A percentile compares a stretch with the other conserved stretches of the same genome.
Evolutionary conservation across 163 green algal species (phyloP).

Genomic region (Picocystis sp.): DNA sequence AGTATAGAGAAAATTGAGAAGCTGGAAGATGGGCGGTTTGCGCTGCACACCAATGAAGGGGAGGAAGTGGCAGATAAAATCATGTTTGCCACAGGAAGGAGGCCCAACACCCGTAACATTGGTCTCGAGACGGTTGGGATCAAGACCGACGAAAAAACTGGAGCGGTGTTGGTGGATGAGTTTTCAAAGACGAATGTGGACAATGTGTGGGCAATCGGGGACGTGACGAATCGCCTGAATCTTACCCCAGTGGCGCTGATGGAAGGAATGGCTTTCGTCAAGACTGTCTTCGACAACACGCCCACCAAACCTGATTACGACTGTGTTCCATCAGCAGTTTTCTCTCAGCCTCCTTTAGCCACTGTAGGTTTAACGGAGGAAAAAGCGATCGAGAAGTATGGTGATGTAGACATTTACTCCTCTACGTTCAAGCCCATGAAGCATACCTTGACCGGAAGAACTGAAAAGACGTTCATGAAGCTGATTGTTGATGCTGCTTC

Average conservation of each 20-base stretch:
- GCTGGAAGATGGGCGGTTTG: background rate
- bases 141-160: slow-evolving; percentile 27
- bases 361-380: slow-evolving; percentile 57
- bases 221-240: slow-evolving; percentile 59
- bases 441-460: slow-evolving; percentile 26
- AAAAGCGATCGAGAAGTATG: slow-evolving; percentile 34
- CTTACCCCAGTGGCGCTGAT: slow-evolving; percentile 61
- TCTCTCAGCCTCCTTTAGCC: slow-evolving; percentile 32
- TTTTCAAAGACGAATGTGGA: slow-evolving; percentile 37
- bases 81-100: slow-evolving; percentile 61
- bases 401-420: slow-evolving; percentile 53
- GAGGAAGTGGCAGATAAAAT: slow-evolving; percentile 18
- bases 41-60: background rate
- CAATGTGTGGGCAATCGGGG: slow-evolving; percentile 49
- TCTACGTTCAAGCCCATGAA: slow-evolving; percentile 44
- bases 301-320: slow-evolving; percentile 36
- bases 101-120: slow-evolving; percentile 50
- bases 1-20: background rate
- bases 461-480: slow-evolving; percentile 55
- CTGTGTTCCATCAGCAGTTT: slow-evolving; percentile 32
- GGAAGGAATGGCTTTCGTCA: slow-evolving; percentile 59
- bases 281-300: slow-evolving; percentile 40
- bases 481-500: slow-evolving; percentile 49
- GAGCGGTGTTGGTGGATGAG: slow-evolving; percentile 48
- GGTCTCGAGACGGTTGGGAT: slow-evolving; percentile 67